Conservation (phyloP, 176 grass and related monocot genomes). For the Oryza punctata region DNA sequence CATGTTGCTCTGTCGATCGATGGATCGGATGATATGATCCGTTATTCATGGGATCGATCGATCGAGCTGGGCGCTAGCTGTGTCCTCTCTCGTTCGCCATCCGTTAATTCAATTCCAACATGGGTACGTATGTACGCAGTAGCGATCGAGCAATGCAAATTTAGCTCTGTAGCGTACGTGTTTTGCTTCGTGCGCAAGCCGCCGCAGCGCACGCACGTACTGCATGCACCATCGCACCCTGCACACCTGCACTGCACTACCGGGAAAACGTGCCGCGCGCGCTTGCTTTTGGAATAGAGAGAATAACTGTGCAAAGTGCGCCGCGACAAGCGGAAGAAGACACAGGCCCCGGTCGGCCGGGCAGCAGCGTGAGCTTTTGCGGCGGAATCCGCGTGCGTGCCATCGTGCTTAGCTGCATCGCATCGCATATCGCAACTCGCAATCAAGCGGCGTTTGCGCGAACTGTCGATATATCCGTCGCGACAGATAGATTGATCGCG, state of each 20-base stretch:
- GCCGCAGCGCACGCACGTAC: no score
- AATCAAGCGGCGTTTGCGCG: no score
- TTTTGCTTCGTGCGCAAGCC: not conserved
- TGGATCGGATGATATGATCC: no score
- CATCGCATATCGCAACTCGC: not conserved
- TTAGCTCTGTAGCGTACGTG: not conserved
- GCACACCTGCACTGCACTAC: not conserved
- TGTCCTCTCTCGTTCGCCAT: no score
- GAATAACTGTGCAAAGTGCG: constrained; percentile 37
- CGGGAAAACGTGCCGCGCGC: not conserved
- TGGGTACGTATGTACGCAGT: no score
- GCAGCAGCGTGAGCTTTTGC: not conserved
- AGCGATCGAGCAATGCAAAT: no score
- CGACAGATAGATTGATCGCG: no score
- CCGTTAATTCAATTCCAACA: no score
- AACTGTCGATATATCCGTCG: no score
- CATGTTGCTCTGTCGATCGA: not conserved
- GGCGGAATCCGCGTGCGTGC: not conserved
- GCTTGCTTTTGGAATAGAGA: not conserved
- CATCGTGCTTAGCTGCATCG: not conserved
- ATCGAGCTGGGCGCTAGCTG: not conserved
- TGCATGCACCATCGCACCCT: no score
- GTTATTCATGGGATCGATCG: no score
- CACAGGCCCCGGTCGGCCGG: not conserved
- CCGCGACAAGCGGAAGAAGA: constrained; percentile 43